Conservation (phyloP, 1,139 yeast genomes). For the Candida mesenterica region DNA sequence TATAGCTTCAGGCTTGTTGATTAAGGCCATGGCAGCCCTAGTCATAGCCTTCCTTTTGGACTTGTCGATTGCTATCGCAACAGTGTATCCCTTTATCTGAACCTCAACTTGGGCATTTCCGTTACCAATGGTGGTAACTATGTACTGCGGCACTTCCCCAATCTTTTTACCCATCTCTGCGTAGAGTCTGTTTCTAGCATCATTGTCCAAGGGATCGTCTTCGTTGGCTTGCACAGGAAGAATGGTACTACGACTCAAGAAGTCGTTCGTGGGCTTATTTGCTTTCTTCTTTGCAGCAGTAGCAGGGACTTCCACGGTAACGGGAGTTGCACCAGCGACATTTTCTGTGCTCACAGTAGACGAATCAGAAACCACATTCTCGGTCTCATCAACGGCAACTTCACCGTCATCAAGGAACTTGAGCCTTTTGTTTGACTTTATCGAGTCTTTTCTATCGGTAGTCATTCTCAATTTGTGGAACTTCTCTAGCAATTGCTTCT, state of each 20-base stretch:
- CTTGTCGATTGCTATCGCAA: conserved; percentile 41
- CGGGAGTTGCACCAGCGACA: background rate
- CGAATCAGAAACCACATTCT: background rate
- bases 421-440: conserved; percentile 15
- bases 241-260: conserved; percentile 10
- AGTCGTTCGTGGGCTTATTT: conserved; percentile 10
- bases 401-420: conserved; percentile 8
- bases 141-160: conserved; percentile 44
- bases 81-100: conserved; percentile 31
- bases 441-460: conserved; percentile 54
- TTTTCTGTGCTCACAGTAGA: background rate
- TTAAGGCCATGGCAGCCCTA: conserved; percentile 46
- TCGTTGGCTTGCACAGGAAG: conserved; percentile 32
- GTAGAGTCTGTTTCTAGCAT: conserved; percentile 44
- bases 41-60: conserved; percentile 46
- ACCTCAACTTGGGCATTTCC: conserved; percentile 37
- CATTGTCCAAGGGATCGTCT: conserved; percentile 27
- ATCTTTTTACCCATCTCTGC: conserved; percentile 40
- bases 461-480: conserved; percentile 58
- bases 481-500: conserved; percentile 60
- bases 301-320: conserved; percentile 1
- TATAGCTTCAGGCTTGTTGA: conserved; percentile 33
- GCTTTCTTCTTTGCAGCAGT: conserved; percentile 4
- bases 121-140: conserved; percentile 27
- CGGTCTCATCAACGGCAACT: conserved; percentile 2